Evolutionary conservation across 2,329 filamentous ascomycete genomes (phyloP).

Genomic region (Bimuria novae-zelandiae): DNA sequence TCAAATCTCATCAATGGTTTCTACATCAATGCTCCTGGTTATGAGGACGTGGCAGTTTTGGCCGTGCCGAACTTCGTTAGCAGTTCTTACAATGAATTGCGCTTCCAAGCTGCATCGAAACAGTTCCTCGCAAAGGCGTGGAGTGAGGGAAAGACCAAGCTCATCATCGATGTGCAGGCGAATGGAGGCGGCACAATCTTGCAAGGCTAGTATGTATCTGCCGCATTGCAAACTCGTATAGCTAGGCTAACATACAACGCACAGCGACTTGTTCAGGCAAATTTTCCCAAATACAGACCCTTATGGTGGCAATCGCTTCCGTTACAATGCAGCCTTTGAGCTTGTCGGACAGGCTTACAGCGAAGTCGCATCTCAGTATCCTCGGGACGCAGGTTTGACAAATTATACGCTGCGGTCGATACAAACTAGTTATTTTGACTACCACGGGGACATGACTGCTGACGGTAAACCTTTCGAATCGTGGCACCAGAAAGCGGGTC

Average conservation of each 20-base stretch:
- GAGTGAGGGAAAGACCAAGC: slow-evolving; percentile 60
- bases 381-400: slow-evolving; percentile 36
- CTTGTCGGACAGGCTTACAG: slow-evolving; percentile 51
- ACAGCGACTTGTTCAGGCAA: slow-evolving; percentile 62
- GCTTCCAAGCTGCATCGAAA: slow-evolving; percentile 49
- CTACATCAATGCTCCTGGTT: slow-evolving; percentile 49
- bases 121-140: slow-evolving; percentile 50
- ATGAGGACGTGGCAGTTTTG: slow-evolving; percentile 53
- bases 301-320: slow-evolving; percentile 57
- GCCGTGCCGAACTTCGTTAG: slow-evolving; percentile 49
- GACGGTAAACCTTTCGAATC: slow-evolving; percentile 56
- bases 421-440: slow-evolving; percentile 52
- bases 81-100: slow-evolving; percentile 20
- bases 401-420: slow-evolving; percentile 45
- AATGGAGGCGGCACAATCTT: slow-evolving; percentile 65
- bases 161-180: slow-evolving; percentile 63
- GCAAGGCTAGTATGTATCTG: slow-evolving; percentile 52
- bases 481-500: slow-evolving; percentile 51
- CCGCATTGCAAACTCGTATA: not conserved
- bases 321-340: slow-evolving; percentile 54
- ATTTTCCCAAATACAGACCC: slow-evolving; percentile 57
- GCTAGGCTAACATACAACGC: not conserved
- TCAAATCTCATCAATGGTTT: slow-evolving; percentile 52
- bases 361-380: slow-evolving; percentile 34
- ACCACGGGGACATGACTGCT: slow-evolving; percentile 52